phyloP scores from a whole-genome alignment of 352 stramenopile species.

The Pseudoperonospora humuli region DNA sequence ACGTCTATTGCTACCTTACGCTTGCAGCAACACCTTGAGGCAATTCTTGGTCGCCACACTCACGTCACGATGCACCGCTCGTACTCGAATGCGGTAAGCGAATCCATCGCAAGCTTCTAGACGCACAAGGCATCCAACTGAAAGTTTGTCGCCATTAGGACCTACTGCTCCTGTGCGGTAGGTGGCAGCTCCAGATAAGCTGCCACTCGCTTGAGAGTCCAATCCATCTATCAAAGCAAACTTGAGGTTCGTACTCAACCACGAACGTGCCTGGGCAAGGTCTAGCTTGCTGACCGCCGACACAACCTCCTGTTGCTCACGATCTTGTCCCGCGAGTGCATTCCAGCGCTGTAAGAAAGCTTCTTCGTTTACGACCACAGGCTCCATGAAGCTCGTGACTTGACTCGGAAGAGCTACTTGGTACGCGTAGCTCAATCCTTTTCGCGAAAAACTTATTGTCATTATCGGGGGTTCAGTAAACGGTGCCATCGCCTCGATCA shows the following conservation, averaged over 20 bases:
- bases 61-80: too few species aligned
- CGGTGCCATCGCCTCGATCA: constrained; percentile 89
- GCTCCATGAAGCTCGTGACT: constrained; percentile 89
- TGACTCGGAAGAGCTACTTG: constrained; percentile 76
- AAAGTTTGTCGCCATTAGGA: constrained; percentile 89
- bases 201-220: constrained; percentile 66
- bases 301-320: constrained; percentile 90
- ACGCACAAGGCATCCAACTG: constrained; percentile 88
- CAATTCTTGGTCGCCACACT: too few species aligned
- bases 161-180: constrained; percentile 88
- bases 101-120: constrained; percentile 86
- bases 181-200: constrained; percentile 85
- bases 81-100: constrained; percentile 77
- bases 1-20: too few species aligned
- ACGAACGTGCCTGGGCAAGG: constrained; percentile 67
- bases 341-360: constrained; percentile 92
- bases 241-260: constrained; percentile 85
- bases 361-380: constrained; percentile 82
- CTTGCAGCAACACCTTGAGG: too few species aligned
- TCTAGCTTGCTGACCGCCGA: constrained; percentile 73
- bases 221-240: constrained; percentile 79
- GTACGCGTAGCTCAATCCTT: constrained; percentile 64
- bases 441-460: constrained; percentile 79
- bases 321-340: constrained; percentile 85
- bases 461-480: constrained; percentile 87